Percentiles rank a stretch among this genome's conserved stretches.
Evolutionary conservation across 352 stramenopile genomes (phyloP).

Genomic region (Plasmopara muralis): DNA sequence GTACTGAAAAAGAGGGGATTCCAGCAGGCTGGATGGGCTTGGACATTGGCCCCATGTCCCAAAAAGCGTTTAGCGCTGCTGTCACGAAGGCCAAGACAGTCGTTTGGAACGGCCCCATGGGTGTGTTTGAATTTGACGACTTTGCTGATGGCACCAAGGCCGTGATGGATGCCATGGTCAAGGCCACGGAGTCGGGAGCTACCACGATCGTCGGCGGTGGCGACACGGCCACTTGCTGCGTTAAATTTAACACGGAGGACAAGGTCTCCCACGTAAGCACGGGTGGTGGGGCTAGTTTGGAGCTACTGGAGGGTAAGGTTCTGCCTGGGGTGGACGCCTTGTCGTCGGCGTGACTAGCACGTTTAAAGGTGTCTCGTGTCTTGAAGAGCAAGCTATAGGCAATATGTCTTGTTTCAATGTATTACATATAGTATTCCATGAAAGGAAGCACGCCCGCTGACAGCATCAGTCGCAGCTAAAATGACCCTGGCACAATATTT

Average conservation of each 20-base stretch:
- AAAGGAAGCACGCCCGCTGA: no score
- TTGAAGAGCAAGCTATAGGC: conserved; percentile 23
- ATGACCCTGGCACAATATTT: no score
- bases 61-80: conserved; percentile 72
- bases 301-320: conserved; percentile 98
- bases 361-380: conserved; percentile 13
- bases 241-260: conserved; percentile 85
- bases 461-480: no score
- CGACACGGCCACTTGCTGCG: conserved; percentile 91
- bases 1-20: conserved; percentile 90
- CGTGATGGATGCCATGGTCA: conserved; percentile 95
- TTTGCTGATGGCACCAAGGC: conserved; percentile 94
- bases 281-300: conserved; percentile 93
- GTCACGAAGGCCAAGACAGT: conserved; percentile 90
- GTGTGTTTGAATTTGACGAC: conserved; percentile 99
- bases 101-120: conserved; percentile 99
- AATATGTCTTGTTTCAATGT: conserved; percentile 10
- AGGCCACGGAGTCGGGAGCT: conserved; percentile 89
- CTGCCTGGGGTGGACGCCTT: conserved; percentile 97
- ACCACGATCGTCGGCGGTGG: conserved; percentile 98
- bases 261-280: conserved; percentile 90
- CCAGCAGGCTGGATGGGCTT: conserved; percentile 96
- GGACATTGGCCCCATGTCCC: conserved; percentile 95
- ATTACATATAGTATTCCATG: no score
- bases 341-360: conserved; percentile 45